Evolutionary conservation across 257 asterid species (phyloP), one percentile per base, ranked within the genome.

Genomic region (Avicennia marina): DNA sequence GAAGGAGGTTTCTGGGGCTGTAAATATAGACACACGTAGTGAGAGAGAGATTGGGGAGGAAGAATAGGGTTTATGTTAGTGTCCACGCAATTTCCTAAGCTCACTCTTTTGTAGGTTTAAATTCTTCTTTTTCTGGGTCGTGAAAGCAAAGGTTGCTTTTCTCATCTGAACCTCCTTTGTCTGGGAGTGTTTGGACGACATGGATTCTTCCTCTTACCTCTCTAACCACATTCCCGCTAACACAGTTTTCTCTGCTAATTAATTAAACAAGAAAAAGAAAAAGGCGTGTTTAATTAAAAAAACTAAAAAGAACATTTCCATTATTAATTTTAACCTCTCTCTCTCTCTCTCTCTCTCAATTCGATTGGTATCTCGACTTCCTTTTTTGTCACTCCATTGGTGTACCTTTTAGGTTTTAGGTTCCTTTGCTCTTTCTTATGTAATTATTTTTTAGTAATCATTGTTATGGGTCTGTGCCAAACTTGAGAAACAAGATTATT

Each of bases 101-200:
- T 64, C 59, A 34, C 59, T 38, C 54, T 71, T 46, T 65, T 66
- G 65, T 41, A 50, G 61, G 70, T 80, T 78, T 78, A 80, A 79
- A 82, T 76, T 80, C 88, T 78, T 72, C 81, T 80, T 83, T 75
- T 80, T 80, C 68, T 81, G 85, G 86, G 86, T 85, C 75, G 79
- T 78, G 10, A 85, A 89, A 89, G 95, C 83, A 77, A 72, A 75
- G 60, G 62, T 77, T 75, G 81, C 84, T 82, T 84, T 80, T 71
- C 78, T 72, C 64, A 60, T 87, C 87, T 84, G 94, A 74, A 81
- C 53, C 86, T 61, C 64, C 74, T 90, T 90, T 90, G 98, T 90
- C 96, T 70, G 11, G 53, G 63, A 82, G 96, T 71, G 95, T 78
- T 84, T 90, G 98, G 98, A 81, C 78, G 72, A 77, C 81, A 72